phyloP scores from a whole-genome alignment of 129 eudicot species.

The Calendula officinalis region DNA sequence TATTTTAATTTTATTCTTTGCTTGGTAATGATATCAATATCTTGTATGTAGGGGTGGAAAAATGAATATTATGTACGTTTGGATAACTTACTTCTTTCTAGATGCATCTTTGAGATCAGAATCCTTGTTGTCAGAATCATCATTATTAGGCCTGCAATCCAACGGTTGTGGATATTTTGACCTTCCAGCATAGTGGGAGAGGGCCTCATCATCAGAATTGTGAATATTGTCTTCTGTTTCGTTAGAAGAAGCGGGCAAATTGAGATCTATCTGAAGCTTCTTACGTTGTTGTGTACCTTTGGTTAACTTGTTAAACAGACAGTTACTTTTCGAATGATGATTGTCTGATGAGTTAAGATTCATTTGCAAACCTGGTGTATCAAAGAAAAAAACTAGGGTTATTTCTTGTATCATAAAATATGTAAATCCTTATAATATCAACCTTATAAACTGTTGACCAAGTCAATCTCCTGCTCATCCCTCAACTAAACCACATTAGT shows the following conservation, averaged over 20 bases:
- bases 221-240: constrained; percentile 29
- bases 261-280: constrained; percentile 36
- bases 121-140: constrained; percentile 28
- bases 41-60: neutral
- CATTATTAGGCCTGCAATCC: constrained; percentile 23
- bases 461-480: no score
- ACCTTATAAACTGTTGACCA: no score
- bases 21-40: neutral
- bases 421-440: no score
- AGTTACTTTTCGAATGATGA: constrained; percentile 29
- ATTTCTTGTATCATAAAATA: constrained; percentile 7
- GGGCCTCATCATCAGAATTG: constrained; percentile 34
- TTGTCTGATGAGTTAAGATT: constrained; percentile 33
- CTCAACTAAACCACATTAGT: neutral
- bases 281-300: constrained; percentile 19
- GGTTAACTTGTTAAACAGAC: constrained; percentile 28
- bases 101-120: constrained; percentile 31
- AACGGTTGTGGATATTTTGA: constrained; percentile 23
- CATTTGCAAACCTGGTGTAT: constrained; percentile 28
- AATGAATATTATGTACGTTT: neutral
- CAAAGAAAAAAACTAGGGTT: constrained; percentile 1
- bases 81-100: constrained; percentile 34
- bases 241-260: constrained; percentile 38
- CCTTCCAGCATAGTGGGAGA: constrained; percentile 33
- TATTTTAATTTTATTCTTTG: neutral